Conservation (phyloP, 106 monocot species). For the Acorus gramineus region DNA sequence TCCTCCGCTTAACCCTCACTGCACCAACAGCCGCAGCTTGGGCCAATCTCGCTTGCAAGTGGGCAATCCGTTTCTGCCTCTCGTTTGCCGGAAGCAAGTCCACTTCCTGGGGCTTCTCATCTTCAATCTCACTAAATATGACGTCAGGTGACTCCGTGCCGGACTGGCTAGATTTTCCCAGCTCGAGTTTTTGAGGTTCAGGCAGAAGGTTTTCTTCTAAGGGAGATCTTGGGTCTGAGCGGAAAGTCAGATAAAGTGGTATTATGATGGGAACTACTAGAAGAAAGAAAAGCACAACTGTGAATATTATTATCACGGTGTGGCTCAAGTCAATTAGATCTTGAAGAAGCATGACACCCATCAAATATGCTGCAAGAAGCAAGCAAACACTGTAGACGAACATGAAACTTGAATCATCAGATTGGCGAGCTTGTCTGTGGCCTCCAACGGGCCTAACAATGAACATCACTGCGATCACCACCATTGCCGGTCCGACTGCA, state of each 20-base stretch:
- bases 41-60: constrained; percentile 60
- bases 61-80: constrained; percentile 67
- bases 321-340: constrained; percentile 58
- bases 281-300: constrained; percentile 35
- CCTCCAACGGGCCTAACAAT: constrained; percentile 72
- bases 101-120: constrained; percentile 74
- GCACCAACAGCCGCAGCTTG: constrained; percentile 89
- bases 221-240: constrained; percentile 5
- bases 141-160: constrained; percentile 24
- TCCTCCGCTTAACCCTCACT: constrained; percentile 76
- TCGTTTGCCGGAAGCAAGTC: constrained; percentile 71
- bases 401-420: constrained; percentile 53
- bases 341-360: constrained; percentile 71
- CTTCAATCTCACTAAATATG: constrained; percentile 85
- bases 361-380: constrained; percentile 69
- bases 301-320: constrained; percentile 29
- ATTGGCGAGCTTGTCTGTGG: constrained; percentile 61
- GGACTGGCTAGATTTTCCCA: constrained; percentile 19
- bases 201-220: constrained; percentile 37
- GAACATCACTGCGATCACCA: constrained; percentile 68
- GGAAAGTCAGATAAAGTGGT: constrained; percentile 41
- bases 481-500: constrained; percentile 72
- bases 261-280: constrained; percentile 48
- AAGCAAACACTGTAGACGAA: constrained; percentile 61
- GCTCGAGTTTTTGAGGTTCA: constrained; percentile 36